phyloP scores from a whole-genome alignment of 73 alveolate genomes.

The Paramecium bursaria region DNA sequence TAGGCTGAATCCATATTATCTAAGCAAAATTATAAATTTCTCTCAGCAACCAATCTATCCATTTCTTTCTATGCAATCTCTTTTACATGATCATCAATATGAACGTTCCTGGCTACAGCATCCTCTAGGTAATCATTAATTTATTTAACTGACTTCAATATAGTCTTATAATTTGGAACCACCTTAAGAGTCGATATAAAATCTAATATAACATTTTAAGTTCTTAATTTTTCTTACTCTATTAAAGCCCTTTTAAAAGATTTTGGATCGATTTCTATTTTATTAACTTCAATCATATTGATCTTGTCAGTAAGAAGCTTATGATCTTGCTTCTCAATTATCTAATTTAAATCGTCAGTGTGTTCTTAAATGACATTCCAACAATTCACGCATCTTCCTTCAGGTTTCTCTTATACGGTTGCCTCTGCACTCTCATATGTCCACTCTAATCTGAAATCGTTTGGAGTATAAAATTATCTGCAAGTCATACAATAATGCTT shows the following conservation, averaged over 20 bases:
- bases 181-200: slow-evolving; percentile 36
- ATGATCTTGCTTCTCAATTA: slow-evolving; percentile 56
- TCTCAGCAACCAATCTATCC: slow-evolving; percentile 82
- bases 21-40: slow-evolving; percentile 82
- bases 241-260: slow-evolving; percentile 39
- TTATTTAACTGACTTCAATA: slow-evolving; percentile 75
- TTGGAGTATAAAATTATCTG: slow-evolving; percentile 34
- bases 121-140: slow-evolving; percentile 75
- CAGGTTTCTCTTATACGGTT: slow-evolving; percentile 40
- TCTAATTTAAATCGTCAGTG: slow-evolving; percentile 40
- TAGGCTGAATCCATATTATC: slow-evolving; percentile 73
- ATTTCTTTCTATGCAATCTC: slow-evolving; percentile 75
- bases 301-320: slow-evolving; percentile 58
- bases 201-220: slow-evolving; percentile 64
- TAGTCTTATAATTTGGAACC: slow-evolving; percentile 81
- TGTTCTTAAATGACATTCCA: slow-evolving; percentile 58
- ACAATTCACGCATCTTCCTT: slow-evolving; percentile 66
- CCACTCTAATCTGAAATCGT: slow-evolving; percentile 66
- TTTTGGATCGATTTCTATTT: slow-evolving; percentile 68
- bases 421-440: slow-evolving; percentile 56
- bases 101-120: slow-evolving; percentile 76
- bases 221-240: slow-evolving; percentile 66
- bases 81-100: slow-evolving; percentile 72
- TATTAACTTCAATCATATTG: slow-evolving; percentile 39
- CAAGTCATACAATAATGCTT: slow-evolving; percentile 66